Evolutionary conservation across 2,329 filamentous ascomycete species (phyloP).

Genomic region (Didymellaceae sp.): DNA sequence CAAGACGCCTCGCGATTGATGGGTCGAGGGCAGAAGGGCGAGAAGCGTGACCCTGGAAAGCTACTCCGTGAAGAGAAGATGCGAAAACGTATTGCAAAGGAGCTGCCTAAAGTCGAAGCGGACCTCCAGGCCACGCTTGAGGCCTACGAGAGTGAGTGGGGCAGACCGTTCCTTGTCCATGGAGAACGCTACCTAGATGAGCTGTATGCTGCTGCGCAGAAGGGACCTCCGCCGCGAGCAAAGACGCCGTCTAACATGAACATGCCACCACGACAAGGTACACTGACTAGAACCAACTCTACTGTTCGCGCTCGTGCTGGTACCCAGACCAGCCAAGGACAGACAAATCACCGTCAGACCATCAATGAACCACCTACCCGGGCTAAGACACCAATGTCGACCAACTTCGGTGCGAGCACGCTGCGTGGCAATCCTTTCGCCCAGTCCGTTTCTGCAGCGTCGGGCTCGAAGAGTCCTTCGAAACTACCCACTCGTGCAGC

Average conservation of each 20-base stretch:
- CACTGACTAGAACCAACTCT: conserved; percentile 36
- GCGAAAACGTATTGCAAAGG: conserved; percentile 95
- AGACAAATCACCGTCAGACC: conserved; percentile 32
- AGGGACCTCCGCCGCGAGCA: conserved; percentile 67
- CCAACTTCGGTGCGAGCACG: conserved; percentile 45
- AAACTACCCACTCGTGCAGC: conserved; percentile 69
- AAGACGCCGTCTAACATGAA: conserved; percentile 72
- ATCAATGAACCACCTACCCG: conserved; percentile 29
- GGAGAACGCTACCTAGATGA: conserved; percentile 90
- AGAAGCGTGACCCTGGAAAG: conserved; percentile 92
- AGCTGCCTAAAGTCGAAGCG: conserved; percentile 86
- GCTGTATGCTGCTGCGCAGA: conserved; percentile 69
- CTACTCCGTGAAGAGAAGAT: conserved; percentile 96
- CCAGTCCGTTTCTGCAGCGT: conserved; percentile 43
- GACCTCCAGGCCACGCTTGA: conserved; percentile 82
- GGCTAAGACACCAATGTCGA: conserved; percentile 51
- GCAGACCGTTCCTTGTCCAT: conserved; percentile 89
- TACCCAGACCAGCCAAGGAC: conserved; percentile 49
- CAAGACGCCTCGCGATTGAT: conserved; percentile 94
- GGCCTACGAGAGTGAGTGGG: conserved; percentile 91
- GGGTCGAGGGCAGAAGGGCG: conserved; percentile 88
- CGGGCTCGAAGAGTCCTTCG: conserved; percentile 62
- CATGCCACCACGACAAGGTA: conserved; percentile 39
- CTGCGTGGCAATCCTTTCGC: conserved; percentile 45
- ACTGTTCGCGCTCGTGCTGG: conserved; percentile 40